These are phyloP conservation scores for Colletotrichum limetticola DNA, from an alignment of 2,329 filamentous ascomycete species.

Conservation along the genomic window DNA sequence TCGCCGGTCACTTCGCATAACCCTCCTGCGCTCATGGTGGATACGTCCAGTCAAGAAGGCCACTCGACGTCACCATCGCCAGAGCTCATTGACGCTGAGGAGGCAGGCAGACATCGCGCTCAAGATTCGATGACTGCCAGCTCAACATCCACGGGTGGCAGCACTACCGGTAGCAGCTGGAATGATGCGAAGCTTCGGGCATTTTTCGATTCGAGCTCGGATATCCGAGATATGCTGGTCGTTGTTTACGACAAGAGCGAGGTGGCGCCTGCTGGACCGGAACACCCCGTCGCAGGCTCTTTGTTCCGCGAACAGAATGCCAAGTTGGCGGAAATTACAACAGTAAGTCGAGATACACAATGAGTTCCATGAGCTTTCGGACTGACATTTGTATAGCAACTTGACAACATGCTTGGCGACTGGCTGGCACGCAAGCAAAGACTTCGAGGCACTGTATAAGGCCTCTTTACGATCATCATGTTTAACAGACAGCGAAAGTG, in stretches of 20 bases:
- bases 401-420: conserved; percentile 87
- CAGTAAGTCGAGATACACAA: conserved; percentile 57
- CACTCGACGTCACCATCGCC: conserved; percentile 74
- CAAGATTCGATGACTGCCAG: conserved; percentile 60
- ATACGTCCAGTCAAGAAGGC: conserved; percentile 77
- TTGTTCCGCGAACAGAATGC: conserved; percentile 90
- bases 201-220: conserved; percentile 90
- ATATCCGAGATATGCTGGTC: conserved; percentile 88
- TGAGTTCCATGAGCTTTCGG: conserved; percentile 3
- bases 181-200: conserved; percentile 86
- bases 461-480: conserved; percentile 21
- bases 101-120: conserved; percentile 49
- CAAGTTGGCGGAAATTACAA: conserved; percentile 86
- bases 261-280: conserved; percentile 79
- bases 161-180: conserved; percentile 75
- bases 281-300: conserved; percentile 84
- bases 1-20: conserved; percentile 65
- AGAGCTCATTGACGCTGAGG: conserved; percentile 64
- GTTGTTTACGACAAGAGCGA: conserved; percentile 94
- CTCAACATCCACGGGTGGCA: conserved; percentile 55
- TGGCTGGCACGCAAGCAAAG: conserved; percentile 81
- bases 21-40: conserved; percentile 75
- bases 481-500: conserved; percentile 29
- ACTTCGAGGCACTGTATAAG: conserved; percentile 60
- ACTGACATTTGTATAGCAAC: conserved; percentile 62